Evolutionary conservation across 2,329 filamentous ascomycete genomes (phyloP).

Genomic region (Phaeoacremonium minimum): DNA sequence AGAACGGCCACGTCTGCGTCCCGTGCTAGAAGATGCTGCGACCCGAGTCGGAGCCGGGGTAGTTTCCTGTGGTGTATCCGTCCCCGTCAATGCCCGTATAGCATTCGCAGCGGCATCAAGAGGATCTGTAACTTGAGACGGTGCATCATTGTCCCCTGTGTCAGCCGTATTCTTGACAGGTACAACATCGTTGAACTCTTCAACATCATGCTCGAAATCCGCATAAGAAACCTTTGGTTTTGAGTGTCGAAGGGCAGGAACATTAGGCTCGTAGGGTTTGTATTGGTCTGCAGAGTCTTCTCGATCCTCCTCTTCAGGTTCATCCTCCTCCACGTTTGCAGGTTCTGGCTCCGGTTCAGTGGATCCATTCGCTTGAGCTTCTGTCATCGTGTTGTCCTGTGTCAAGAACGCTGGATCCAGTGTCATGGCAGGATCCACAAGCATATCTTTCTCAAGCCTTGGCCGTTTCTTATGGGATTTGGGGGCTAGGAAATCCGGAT

Average conservation of each 20-base stretch:
- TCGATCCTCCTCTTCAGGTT: slow-evolving; percentile 3
- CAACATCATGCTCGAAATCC: slow-evolving; percentile 40
- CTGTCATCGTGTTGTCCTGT: background rate
- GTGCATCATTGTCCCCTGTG: no score
- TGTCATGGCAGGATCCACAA: slow-evolving; percentile 30
- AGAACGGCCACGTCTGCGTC: slow-evolving; percentile 20
- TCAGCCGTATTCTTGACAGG: slow-evolving; percentile 6
- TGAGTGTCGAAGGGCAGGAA: slow-evolving; percentile 46
- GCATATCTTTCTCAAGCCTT: slow-evolving; percentile 26
- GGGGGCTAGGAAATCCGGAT: slow-evolving; percentile 46
- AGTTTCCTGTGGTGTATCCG: background rate
- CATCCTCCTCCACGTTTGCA: slow-evolving; percentile 3
- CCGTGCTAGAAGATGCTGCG: background rate
- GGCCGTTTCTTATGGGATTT: slow-evolving; percentile 39
- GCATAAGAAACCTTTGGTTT: slow-evolving; percentile 47
- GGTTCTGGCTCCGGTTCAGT: slow-evolving; percentile 3
- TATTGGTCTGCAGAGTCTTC: slow-evolving; percentile 9
- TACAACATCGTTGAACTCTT: slow-evolving; percentile 37
- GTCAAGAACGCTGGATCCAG: slow-evolving; percentile 49
- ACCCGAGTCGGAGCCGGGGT: slow-evolving; percentile 1
- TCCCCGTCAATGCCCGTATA: slow-evolving; percentile 20
- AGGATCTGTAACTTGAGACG: slow-evolving; percentile 21
- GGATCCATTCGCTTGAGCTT: background rate
- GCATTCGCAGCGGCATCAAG: slow-evolving; percentile 23
- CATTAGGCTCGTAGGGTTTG: slow-evolving; percentile 34